phyloP scores from a whole-genome alignment of 1,284 basidiomycete genomes.

The Golubevia sp. region DNA sequence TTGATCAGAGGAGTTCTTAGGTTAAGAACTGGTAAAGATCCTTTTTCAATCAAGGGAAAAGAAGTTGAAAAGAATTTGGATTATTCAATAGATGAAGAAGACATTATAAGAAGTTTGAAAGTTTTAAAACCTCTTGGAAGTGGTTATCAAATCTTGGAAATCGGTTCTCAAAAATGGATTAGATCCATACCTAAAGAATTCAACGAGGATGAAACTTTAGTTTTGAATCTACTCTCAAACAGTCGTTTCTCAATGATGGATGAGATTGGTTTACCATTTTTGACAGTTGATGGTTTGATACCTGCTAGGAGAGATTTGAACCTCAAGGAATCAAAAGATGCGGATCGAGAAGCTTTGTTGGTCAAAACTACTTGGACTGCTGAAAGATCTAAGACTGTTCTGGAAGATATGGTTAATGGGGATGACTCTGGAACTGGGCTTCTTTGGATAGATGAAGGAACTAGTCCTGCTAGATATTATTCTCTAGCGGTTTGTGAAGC shows the following conservation, averaged over 20 bases:
- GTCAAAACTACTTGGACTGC: constrained; percentile 20
- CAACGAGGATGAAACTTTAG: constrained; percentile 32
- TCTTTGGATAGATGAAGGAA: constrained; percentile 49
- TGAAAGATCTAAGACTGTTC: constrained; percentile 27
- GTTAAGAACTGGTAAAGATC: constrained; percentile 69
- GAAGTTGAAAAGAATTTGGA: too few relatives aligned
- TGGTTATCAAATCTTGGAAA: constrained; percentile 44
- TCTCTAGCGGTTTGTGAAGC: constrained; percentile 19
- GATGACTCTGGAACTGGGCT: constrained; percentile 25
- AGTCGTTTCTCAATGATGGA: not conserved
- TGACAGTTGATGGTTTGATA: too few relatives aligned
- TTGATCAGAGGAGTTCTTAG: constrained; percentile 77
- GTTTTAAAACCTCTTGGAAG: constrained; percentile 48
- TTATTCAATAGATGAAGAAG: too few relatives aligned
- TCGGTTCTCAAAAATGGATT: constrained; percentile 29
- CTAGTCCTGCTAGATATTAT: constrained; percentile 30
- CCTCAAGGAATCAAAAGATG: not conserved
- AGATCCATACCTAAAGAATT: constrained; percentile 46
- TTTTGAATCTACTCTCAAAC: constrained; percentile 23
- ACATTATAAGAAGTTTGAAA: constrained; percentile 44
- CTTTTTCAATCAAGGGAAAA: too few relatives aligned
- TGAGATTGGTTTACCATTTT: not conserved
- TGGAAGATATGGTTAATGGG: constrained; percentile 37
- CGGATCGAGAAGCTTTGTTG: too few relatives aligned
- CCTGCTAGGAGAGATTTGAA: not conserved